Percentiles rank a stretch among this genome's conserved stretches.
Evolutionary conservation across 441 rosid species (phyloP).

Genomic region (California macrophylla): DNA sequence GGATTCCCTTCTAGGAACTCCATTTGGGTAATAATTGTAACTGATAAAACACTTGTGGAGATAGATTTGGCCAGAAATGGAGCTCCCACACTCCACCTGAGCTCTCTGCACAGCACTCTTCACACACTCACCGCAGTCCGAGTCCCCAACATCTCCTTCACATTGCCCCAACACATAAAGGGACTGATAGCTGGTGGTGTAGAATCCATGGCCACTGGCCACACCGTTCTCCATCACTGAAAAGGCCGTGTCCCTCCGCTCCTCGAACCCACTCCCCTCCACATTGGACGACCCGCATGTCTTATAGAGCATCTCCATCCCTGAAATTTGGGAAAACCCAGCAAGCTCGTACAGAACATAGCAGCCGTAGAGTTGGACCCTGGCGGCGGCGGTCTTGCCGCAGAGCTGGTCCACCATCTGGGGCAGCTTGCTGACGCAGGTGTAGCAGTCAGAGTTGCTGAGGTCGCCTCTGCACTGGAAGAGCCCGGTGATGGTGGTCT

Average conservation of each 20-base stretch:
- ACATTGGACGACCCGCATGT: constrained; percentile 45
- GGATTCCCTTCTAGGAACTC: constrained; percentile 66
- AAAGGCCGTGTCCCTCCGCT: constrained; percentile 80
- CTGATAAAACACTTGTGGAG: constrained; percentile 81
- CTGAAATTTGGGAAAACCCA: constrained; percentile 77
- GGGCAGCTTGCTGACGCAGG: constrained; percentile 85
- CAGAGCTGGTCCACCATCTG: constrained; percentile 57
- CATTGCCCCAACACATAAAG: constrained; percentile 79
- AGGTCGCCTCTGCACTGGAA: constrained; percentile 95
- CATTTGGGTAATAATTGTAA: constrained; percentile 73
- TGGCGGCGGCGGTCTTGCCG: constrained; percentile 61
- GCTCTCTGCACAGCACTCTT: constrained; percentile 69
- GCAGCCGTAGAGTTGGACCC: constrained; percentile 84
- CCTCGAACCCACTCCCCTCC: constrained; percentile 76
- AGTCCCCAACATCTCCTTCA: constrained; percentile 89
- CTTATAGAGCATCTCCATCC: constrained; percentile 82
- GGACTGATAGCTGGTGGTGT: constrained; percentile 52
- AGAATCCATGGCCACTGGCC: constrained; percentile 62
- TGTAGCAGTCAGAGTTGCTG: constrained; percentile 60
- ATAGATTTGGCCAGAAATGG: constrained; percentile 82
- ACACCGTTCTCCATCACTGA: constrained; percentile 60
- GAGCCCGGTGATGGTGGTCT: constrained; percentile 67
- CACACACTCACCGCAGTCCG: constrained; percentile 78
- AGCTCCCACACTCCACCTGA: constrained; percentile 88
- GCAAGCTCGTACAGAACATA: constrained; percentile 73